A percentile compares a stretch with the other conserved stretches of the same genome.
Conservation (phyloP, 169 alveolate species). For the Plasmodium ovale region DNA sequence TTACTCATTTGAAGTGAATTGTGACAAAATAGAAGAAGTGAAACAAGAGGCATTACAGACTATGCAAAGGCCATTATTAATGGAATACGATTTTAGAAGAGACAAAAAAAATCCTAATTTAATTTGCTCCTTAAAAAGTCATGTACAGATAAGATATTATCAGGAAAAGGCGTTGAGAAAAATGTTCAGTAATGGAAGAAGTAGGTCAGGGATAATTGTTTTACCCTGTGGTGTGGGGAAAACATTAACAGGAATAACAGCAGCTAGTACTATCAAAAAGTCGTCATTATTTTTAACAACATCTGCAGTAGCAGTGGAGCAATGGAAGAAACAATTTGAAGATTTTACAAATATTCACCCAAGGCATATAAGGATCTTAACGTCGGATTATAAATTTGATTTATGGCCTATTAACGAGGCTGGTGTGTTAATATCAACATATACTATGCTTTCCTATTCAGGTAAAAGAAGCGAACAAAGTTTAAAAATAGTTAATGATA, state of each 20-base stretch:
- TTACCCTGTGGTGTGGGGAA: constrained; percentile 99
- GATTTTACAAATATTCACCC: constrained; percentile 92
- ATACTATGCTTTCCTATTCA: constrained; percentile 95
- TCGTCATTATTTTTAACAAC: constrained; percentile 93
- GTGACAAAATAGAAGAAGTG: constrained; percentile 90
- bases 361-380: constrained; percentile 92
- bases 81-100: constrained; percentile 97
- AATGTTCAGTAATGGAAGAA: constrained; percentile 98
- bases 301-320: constrained; percentile 95
- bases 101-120: constrained; percentile 91
- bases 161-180: constrained; percentile 96
- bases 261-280: constrained; percentile 97
- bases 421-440: constrained; percentile 95
- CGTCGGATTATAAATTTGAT: constrained; percentile 95
- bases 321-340: constrained; percentile 92
- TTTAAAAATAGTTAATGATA: constrained; percentile 88
- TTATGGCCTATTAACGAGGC: constrained; percentile 92
- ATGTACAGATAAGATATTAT: constrained; percentile 93
- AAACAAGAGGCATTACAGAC: constrained; percentile 91
- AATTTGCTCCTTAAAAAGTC: constrained; percentile 92
- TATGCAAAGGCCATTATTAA: constrained; percentile 95
- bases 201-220: constrained; percentile 99
- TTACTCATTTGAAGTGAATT: constrained; percentile 91
- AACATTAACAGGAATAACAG: constrained; percentile 99
- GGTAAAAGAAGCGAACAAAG: constrained; percentile 93